Conservation (phyloP, 805 yeast species). For the Saitoella complicata region DNA sequence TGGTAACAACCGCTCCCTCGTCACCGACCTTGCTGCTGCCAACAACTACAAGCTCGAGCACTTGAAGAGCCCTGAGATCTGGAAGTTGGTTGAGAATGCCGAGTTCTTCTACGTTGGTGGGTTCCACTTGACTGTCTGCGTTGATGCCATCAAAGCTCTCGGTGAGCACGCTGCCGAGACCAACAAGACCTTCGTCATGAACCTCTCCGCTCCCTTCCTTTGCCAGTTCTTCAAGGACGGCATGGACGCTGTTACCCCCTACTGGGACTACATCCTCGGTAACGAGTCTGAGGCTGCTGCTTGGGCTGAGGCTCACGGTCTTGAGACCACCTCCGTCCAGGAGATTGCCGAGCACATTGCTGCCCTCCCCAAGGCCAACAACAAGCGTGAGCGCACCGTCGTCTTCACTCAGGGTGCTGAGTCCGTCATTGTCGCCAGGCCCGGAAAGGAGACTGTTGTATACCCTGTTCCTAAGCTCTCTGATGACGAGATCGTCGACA, state of each 20-base stretch:
- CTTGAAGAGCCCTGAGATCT: conserved; percentile 74
- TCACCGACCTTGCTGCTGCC: conserved; percentile 94
- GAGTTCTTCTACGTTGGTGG: conserved; percentile 88
- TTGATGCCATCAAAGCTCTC: conserved; percentile 75
- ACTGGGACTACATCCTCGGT: conserved; percentile 82
- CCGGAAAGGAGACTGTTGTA: conserved; percentile 28
- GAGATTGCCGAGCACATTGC: conserved; percentile 76
- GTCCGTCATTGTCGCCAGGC: conserved; percentile 49
- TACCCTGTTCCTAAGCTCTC: conserved; percentile 62
- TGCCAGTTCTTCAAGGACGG: conserved; percentile 91
- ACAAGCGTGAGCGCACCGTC: conserved; percentile 60
- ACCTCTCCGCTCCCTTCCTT: conserved; percentile 93
- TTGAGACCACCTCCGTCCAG: conserved; percentile 41
- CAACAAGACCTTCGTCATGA: conserved; percentile 64
- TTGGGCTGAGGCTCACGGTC: conserved; percentile 71
- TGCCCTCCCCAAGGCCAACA: conserved; percentile 56
- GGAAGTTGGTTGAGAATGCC: conserved; percentile 71
- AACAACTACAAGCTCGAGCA: conserved; percentile 87
- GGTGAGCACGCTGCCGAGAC: conserved; percentile 83
- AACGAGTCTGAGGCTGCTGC: conserved; percentile 96
- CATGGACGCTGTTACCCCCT: conserved; percentile 61
- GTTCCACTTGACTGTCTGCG: conserved; percentile 96
- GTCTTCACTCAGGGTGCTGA: conserved; percentile 91
- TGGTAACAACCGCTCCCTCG: conserved; percentile 80
- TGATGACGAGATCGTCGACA: conserved; percentile 56